These are phyloP conservation scores for Calcarisporium arbuscula DNA, from an alignment of 2,329 filamentous ascomycete species.

Conservation along the genomic window DNA sequence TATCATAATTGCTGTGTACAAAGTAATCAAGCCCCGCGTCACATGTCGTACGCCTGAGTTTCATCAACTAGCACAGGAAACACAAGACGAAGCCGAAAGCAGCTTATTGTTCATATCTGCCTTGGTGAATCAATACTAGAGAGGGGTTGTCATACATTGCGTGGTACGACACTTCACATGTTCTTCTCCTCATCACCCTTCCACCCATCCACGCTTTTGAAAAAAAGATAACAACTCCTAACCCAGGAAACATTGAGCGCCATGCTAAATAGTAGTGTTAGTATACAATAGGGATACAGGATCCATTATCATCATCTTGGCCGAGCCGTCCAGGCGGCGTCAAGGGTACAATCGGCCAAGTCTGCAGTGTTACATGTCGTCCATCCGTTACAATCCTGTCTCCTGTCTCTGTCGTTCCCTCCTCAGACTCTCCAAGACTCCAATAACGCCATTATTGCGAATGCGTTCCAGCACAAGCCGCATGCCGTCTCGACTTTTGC, in stretches of 20 bases:
- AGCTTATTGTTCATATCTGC: constrained; percentile 12
- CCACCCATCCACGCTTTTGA: too few relatives aligned
- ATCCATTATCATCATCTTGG: constrained; percentile 13
- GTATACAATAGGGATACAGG: constrained; percentile 24
- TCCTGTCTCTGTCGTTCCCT: constrained; percentile 31
- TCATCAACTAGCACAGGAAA: too few relatives aligned
- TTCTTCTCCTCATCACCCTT: constrained; percentile 12
- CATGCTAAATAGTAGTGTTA: constrained; percentile 26
- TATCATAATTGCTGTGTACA: too few relatives aligned
- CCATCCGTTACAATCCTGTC: constrained; percentile 7
- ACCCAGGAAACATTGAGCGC: constrained; percentile 22
- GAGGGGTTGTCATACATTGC: constrained; percentile 30
- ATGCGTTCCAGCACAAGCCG: constrained; percentile 69
- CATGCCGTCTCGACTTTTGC: constrained; percentile 80
- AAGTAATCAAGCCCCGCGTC: too few relatives aligned
- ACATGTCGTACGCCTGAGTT: too few relatives aligned
- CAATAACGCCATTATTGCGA: constrained; percentile 51
- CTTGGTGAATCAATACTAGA: constrained; percentile 25
- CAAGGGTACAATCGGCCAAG: constrained; percentile 4
- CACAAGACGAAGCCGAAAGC: too few relatives aligned
- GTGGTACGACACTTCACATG: constrained; percentile 20
- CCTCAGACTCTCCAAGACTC: constrained; percentile 50
- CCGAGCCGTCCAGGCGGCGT: constrained; percentile 5
- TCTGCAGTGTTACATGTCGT: too few relatives aligned
- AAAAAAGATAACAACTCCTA: constrained; percentile 9